Conservation (phyloP, 805 yeast species). For the Priceomyces castillae region DNA sequence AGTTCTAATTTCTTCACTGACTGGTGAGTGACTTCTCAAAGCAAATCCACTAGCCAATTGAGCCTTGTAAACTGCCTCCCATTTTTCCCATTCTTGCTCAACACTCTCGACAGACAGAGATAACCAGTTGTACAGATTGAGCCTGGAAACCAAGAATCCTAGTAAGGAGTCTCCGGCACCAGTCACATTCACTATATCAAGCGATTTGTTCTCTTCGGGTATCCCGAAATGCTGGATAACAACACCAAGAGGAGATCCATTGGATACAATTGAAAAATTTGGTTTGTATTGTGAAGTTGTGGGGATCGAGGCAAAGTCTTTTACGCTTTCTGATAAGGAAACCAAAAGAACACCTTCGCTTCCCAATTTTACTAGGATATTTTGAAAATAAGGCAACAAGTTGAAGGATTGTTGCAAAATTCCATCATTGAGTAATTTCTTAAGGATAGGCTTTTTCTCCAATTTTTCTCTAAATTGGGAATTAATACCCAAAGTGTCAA, state of each 20-base stretch:
- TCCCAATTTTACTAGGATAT: slow-evolving; percentile 66
- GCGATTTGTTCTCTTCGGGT: slow-evolving; percentile 26
- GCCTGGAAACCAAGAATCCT: slow-evolving; percentile 54
- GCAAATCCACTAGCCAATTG: slow-evolving; percentile 41
- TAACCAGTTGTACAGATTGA: slow-evolving; percentile 24
- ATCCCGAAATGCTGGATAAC: slow-evolving; percentile 61
- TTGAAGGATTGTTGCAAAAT: slow-evolving; percentile 65
- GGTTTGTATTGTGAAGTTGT: slow-evolving; percentile 30
- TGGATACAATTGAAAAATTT: slow-evolving; percentile 18
- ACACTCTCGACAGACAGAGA: slow-evolving; percentile 18
- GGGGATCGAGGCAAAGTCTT: slow-evolving; percentile 32
- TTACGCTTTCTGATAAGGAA: slow-evolving; percentile 31
- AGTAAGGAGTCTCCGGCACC: slow-evolving; percentile 87
- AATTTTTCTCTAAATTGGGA: slow-evolving; percentile 46
- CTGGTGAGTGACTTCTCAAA: slow-evolving; percentile 19
- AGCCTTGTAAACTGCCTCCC: slow-evolving; percentile 34
- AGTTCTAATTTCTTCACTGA: slow-evolving; percentile 21
- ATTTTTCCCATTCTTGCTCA: slow-evolving; percentile 37
- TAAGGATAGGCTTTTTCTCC: slow-evolving; percentile 26
- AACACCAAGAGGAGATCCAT: slow-evolving; percentile 44
- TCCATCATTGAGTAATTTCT: slow-evolving; percentile 38
- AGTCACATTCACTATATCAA: slow-evolving; percentile 60
- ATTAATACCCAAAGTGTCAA: slow-evolving; percentile 58
- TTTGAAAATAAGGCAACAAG: slow-evolving; percentile 71
- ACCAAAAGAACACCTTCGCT: slow-evolving; percentile 53